Conservation (phyloP, 2,329 filamentous ascomycete species). For the Xylaria sp. region DNA sequence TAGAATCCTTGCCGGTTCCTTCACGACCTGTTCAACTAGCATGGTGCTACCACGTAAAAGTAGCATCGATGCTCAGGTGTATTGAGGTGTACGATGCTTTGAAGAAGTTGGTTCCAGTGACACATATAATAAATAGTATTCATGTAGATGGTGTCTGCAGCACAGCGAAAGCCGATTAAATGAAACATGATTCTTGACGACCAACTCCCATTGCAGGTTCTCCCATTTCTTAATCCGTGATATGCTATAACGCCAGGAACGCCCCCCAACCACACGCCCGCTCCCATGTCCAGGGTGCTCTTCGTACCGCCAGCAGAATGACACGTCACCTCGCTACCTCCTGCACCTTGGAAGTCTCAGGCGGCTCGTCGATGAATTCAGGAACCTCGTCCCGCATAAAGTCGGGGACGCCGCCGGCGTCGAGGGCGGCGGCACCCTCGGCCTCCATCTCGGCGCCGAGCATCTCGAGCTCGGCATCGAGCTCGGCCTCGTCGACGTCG, state of each 20-base stretch:
- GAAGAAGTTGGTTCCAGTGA: background rate
- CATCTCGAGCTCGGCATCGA: slow-evolving; percentile 95
- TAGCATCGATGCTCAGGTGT: background rate
- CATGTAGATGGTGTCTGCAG: slow-evolving; percentile 12
- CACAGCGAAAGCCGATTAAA: slow-evolving; percentile 4
- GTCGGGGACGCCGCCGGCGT: slow-evolving; percentile 68
- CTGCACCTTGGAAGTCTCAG: slow-evolving; percentile 77
- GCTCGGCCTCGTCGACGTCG: slow-evolving; percentile 93
- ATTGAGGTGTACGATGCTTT: background rate
- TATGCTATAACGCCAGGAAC: slow-evolving; percentile 31
- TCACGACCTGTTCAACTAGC: background rate
- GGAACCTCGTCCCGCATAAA: slow-evolving; percentile 92
- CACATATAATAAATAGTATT: slow-evolving; percentile 11
- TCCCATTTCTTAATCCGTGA: background rate
- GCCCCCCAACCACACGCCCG: slow-evolving; percentile 17
- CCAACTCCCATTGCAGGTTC: slow-evolving; percentile 12
- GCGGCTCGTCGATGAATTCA: slow-evolving; percentile 92
- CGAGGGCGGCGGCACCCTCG: slow-evolving; percentile 65
- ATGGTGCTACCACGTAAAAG: background rate
- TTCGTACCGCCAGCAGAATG: background rate
- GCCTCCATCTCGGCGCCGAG: slow-evolving; percentile 93
- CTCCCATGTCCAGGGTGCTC: slow-evolving; percentile 1
- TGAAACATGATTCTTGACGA: slow-evolving; percentile 9
- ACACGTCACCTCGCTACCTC: slow-evolving; percentile 67
- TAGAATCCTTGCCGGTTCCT: background rate